These are phyloP conservation scores for Mycotypha africana DNA, from an alignment of 371 early-diverging fungal genomes.

Conservation along the genomic window DNA sequence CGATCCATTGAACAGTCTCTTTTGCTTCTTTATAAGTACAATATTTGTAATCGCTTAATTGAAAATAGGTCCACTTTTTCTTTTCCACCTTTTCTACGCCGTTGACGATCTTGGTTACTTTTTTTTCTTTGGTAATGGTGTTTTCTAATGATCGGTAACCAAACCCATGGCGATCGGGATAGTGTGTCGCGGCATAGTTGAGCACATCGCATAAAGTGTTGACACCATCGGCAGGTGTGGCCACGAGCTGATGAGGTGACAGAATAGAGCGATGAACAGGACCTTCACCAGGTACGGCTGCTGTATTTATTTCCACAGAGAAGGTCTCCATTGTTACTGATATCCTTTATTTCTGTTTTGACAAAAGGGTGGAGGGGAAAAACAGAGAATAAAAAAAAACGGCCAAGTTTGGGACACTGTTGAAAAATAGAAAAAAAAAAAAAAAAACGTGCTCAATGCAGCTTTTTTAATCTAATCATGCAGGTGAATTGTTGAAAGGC, in stretches of 20 bases:
- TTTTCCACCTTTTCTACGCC: constrained; percentile 60
- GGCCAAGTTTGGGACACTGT: too few relatives aligned
- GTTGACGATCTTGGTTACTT: constrained; percentile 58
- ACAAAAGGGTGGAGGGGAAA: too few relatives aligned
- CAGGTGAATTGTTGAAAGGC: too few relatives aligned
- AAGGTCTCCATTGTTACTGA: too few relatives aligned
- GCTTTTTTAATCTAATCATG: too few relatives aligned
- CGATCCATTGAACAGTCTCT: constrained; percentile 40
- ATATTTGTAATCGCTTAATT: constrained; percentile 66
- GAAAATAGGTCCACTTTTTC: constrained; percentile 80
- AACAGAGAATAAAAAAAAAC: too few relatives aligned
- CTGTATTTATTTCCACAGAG: constrained; percentile 33
- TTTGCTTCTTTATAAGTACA: constrained; percentile 59
- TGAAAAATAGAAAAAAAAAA: too few relatives aligned
- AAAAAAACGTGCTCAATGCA: too few relatives aligned
- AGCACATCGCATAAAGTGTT: constrained; percentile 67
- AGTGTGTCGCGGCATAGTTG: constrained; percentile 39
- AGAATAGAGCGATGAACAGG: constrained; percentile 51
- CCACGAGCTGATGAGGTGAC: constrained; percentile 48
- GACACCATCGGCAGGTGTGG: constrained; percentile 48
- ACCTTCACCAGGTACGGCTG: constrained; percentile 32
- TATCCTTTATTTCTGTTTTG: too few relatives aligned
- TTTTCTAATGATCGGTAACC: constrained; percentile 64
- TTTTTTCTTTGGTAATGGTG: constrained; percentile 69
- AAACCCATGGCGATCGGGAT: constrained; percentile 50